Conservation (phyloP, 257 asterid genomes). For the Primulina tabacum region DNA sequence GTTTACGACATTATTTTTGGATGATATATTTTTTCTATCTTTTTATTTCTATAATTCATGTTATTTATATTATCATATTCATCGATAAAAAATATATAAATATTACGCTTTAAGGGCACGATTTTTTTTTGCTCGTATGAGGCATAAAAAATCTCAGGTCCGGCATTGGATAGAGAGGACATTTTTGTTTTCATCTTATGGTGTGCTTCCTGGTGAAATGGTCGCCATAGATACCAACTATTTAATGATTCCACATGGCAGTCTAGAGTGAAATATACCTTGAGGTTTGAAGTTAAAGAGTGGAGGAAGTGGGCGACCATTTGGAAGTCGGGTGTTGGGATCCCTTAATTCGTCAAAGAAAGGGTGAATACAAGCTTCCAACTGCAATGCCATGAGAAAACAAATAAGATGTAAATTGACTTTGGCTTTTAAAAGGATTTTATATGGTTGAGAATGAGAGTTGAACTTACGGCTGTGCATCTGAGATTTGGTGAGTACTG, state of each 20-base stretch:
- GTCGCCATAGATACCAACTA: not conserved
- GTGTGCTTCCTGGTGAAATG: not conserved
- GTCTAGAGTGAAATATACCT: slow-evolving; percentile 42
- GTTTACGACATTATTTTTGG: too few relatives aligned
- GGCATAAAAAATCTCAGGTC: too few relatives aligned
- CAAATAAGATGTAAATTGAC: slow-evolving; percentile 13
- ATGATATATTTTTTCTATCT: too few relatives aligned
- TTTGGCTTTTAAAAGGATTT: slow-evolving; percentile 9
- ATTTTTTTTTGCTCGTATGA: too few relatives aligned
- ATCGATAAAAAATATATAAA: too few relatives aligned
- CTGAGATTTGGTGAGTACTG: slow-evolving; percentile 95
- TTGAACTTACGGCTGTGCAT: slow-evolving; percentile 90
- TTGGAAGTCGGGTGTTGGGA: slow-evolving; percentile 80
- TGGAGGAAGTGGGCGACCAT: slow-evolving; percentile 99
- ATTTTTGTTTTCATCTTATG: not conserved
- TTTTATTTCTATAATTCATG: too few relatives aligned
- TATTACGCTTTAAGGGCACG: too few relatives aligned
- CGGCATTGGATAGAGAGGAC: too few relatives aligned
- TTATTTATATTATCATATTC: too few relatives aligned
- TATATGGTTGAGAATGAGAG: slow-evolving; percentile 27
- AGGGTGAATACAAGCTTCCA: slow-evolving; percentile 98
- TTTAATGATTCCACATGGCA: not conserved
- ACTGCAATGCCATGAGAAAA: slow-evolving; percentile 41
- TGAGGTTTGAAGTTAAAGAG: slow-evolving; percentile 86
- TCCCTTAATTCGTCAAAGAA: slow-evolving; percentile 92